Evolutionary conservation across 2,329 filamentous ascomycete genomes (phyloP), one percentile per base, ranked within the genome.

Genomic region (Claviceps sp.): DNA sequence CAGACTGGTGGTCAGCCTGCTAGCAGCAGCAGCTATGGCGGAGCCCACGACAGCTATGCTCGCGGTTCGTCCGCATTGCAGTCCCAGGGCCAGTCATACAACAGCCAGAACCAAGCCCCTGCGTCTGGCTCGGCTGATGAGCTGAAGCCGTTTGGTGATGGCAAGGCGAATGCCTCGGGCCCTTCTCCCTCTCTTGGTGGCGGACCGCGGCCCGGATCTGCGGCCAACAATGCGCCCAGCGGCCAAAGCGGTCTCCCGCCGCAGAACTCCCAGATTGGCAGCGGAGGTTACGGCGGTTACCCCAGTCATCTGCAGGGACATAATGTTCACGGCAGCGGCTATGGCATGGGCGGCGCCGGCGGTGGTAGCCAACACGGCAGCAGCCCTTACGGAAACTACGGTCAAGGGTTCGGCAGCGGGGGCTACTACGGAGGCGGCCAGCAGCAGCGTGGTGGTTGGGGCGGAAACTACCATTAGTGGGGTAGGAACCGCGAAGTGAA

Each of bases 131-230:
- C 72, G 8, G 55, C 57, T 44, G 78, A 81, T 55, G 78, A 81
- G 34, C 60, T 81, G 64, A 81, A 81, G 72, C 75, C 76, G 0
- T 81, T 78, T 54, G 75, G 75, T 48, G 78, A 81, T 19, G 62
- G 70, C 59, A 81, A 81, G 72, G 61, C 70, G 17, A 53, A 47
- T 30, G 68, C 68, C 10, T 69, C 73, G 41, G 78, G 78, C 1
- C 77, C 78, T 11, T 81, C 76, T 54, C 77, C 78, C 44, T 77
- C 77, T 3, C 69, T 81, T 14, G 72, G 70, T 30, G 73, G 56
- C n/a, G 57, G 74, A 45, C 74, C 75, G 24, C 76, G 78, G 16
- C 78, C 78, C 6, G 77, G 77, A 46, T 82, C 78, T 37, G 78
- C 78, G 13, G 70, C 76, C 6, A 80, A 79, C 64, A 74, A 70